Conservation (phyloP, 768 basidiomycete genomes). For the Gyrodon lividus region DNA sequence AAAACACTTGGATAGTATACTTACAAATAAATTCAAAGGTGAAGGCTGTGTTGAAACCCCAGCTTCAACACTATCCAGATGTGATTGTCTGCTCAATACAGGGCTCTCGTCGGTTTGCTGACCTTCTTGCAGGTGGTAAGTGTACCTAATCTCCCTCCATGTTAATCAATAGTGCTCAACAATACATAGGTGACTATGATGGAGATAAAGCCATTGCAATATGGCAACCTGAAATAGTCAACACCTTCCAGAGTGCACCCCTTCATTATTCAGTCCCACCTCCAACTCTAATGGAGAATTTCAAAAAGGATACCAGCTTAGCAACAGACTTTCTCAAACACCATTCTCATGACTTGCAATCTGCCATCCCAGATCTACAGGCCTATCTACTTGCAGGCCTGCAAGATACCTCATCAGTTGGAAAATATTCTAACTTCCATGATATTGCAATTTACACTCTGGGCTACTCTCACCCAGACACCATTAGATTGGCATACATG, state of each 20-base stretch:
- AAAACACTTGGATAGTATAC: background rate
- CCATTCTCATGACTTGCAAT: background rate
- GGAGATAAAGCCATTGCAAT: constrained; percentile 61
- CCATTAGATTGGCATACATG: constrained; percentile 57
- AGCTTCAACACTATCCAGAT: constrained; percentile 49
- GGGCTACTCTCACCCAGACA: constrained; percentile 51
- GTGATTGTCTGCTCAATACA: constrained; percentile 59
- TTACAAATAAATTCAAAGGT: constrained; percentile 37
- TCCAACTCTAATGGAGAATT: constrained; percentile 36
- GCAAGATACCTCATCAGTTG: constrained; percentile 44
- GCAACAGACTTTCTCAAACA: constrained; percentile 1
- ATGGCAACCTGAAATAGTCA: constrained; percentile 57
- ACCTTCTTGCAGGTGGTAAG: constrained; percentile 63
- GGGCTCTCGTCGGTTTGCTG: constrained; percentile 50
- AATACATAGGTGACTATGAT: constrained; percentile 60
- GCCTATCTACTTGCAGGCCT: constrained; percentile 50
- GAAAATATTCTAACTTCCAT: constrained; percentile 56
- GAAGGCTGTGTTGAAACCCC: constrained; percentile 50
- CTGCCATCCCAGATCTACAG: constrained; percentile 40
- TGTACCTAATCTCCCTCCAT: background rate
- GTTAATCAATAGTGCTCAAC: background rate
- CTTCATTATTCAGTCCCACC: constrained; percentile 52
- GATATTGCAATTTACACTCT: constrained; percentile 50
- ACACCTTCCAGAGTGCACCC: constrained; percentile 52
- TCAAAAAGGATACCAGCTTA: constrained; percentile 24